phyloP scores from a whole-genome alignment of 768 basidiomycete genomes.

The Pisolithus marmoratus region DNA sequence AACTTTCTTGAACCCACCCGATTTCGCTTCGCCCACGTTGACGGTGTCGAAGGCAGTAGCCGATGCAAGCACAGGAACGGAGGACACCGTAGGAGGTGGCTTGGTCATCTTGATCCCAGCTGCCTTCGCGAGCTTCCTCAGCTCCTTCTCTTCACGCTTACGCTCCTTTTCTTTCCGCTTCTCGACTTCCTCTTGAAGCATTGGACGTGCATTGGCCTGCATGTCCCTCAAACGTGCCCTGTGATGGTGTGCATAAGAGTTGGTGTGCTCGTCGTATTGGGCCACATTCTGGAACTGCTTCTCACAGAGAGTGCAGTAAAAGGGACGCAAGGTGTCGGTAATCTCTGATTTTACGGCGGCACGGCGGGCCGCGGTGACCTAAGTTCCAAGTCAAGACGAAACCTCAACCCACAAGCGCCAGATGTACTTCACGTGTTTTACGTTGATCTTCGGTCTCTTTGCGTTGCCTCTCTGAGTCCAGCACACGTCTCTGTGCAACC shows the following conservation, averaged over 20 bases:
- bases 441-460: slow-evolving; percentile 80
- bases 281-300: slow-evolving; percentile 85
- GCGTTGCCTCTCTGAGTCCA: slow-evolving; percentile 77
- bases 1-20: slow-evolving; percentile 36
- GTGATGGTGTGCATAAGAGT: slow-evolving; percentile 84
- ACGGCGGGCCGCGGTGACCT: slow-evolving; percentile 63
- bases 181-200: slow-evolving; percentile 61
- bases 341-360: slow-evolving; percentile 66
- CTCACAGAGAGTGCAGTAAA: slow-evolving; percentile 80
- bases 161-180: slow-evolving; percentile 82
- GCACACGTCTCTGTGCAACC: slow-evolving; percentile 70
- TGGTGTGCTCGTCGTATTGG: slow-evolving; percentile 86
- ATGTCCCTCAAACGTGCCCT: slow-evolving; percentile 78
- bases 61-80: slow-evolving; percentile 14
- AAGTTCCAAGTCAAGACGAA: slow-evolving; percentile 8
- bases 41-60: slow-evolving; percentile 14
- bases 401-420: not conserved
- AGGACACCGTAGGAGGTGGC: slow-evolving; percentile 18
- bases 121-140: slow-evolving; percentile 78
- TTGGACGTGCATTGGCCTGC: slow-evolving; percentile 68
- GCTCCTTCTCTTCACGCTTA: slow-evolving; percentile 79
- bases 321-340: slow-evolving; percentile 58
- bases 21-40: slow-evolving; percentile 10
- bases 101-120: slow-evolving; percentile 65
- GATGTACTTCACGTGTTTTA: slow-evolving; percentile 56